Evolutionary conservation across 2,329 filamentous ascomycete species (phyloP).

Genomic region (Periglandula ipomoeae): DNA sequence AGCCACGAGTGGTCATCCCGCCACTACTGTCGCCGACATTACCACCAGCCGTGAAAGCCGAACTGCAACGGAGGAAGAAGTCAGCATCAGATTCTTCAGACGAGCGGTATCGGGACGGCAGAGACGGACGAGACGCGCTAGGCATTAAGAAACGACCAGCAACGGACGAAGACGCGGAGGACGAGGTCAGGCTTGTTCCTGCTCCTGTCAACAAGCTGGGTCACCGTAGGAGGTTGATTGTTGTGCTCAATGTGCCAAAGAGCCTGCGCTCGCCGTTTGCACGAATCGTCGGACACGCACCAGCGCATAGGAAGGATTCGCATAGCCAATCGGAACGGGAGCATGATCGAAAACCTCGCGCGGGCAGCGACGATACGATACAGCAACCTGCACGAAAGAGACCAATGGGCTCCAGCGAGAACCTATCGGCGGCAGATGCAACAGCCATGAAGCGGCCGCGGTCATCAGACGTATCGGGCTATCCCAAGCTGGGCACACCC

Average conservation of each 20-base stretch:
- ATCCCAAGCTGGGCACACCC: conserved; percentile 27
- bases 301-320: conserved; percentile 29
- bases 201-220: conserved; percentile 9
- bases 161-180: conserved; percentile 24
- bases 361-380: conserved; percentile 32
- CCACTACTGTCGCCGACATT: conserved; percentile 47
- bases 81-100: conserved; percentile 15
- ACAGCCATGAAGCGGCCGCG: conserved; percentile 33
- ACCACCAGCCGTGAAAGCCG: conserved; percentile 39
- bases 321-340: conserved; percentile 14
- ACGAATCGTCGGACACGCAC: conserved; percentile 34
- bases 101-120: conserved; percentile 13
- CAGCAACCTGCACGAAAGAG: conserved; percentile 37
- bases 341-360: conserved; percentile 24
- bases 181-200: conserved; percentile 7
- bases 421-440: conserved; percentile 26
- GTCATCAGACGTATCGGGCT: conserved; percentile 29
- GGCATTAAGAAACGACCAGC: conserved; percentile 18
- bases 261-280: conserved; percentile 33
- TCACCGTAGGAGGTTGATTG: conserved; percentile 26
- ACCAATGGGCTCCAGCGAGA: conserved; percentile 29
- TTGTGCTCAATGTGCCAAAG: conserved; percentile 42
- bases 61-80: conserved; percentile 24
- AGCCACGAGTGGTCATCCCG: conserved; percentile 33
- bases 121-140: conserved; percentile 13